Conservation (phyloP, 1,284 basidiomycete genomes). For the Fomitopsis betulina region DNA sequence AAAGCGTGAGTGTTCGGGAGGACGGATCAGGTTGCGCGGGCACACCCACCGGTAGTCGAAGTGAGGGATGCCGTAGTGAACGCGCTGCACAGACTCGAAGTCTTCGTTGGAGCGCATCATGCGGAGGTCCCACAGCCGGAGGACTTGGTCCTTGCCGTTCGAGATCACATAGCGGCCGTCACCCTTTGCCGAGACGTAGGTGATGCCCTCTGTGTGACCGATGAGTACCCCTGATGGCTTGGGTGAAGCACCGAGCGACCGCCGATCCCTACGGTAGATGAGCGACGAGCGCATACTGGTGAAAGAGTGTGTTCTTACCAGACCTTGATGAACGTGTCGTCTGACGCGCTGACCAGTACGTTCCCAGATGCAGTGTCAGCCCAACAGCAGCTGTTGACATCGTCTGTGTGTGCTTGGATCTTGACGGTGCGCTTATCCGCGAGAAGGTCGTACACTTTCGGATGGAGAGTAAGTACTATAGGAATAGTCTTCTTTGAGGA, state of each 20-base stretch:
- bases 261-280: constrained; percentile 68
- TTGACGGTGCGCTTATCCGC: constrained; percentile 76
- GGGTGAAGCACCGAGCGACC: constrained; percentile 74
- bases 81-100: constrained; percentile 49
- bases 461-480: not conserved
- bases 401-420: constrained; percentile 82
- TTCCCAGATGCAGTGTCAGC: constrained; percentile 91
- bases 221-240: constrained; percentile 91
- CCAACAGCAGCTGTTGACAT: constrained; percentile 97
- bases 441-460: constrained; percentile 85
- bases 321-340: constrained; percentile 93
- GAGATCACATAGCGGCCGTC: constrained; percentile 95
- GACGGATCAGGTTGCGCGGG: not conserved
- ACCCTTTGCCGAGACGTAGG: constrained; percentile 84
- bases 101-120: constrained; percentile 82
- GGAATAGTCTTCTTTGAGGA: not conserved
- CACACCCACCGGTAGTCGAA: constrained; percentile 76
- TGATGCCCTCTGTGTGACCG: constrained; percentile 94
- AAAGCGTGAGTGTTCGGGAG: constrained; percentile 1
- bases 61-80: constrained; percentile 54
- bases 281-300: not conserved
- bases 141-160: constrained; percentile 96
- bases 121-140: constrained; percentile 92
- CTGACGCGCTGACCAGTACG: constrained; percentile 89
- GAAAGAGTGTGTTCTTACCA: constrained; percentile 52